A percentile compares a stretch with the other conserved stretches of the same genome.
These are phyloP conservation scores for Periconia macrospinosa DNA, from an alignment of 2,329 filamentous ascomycete species.

Conservation along the genomic window DNA sequence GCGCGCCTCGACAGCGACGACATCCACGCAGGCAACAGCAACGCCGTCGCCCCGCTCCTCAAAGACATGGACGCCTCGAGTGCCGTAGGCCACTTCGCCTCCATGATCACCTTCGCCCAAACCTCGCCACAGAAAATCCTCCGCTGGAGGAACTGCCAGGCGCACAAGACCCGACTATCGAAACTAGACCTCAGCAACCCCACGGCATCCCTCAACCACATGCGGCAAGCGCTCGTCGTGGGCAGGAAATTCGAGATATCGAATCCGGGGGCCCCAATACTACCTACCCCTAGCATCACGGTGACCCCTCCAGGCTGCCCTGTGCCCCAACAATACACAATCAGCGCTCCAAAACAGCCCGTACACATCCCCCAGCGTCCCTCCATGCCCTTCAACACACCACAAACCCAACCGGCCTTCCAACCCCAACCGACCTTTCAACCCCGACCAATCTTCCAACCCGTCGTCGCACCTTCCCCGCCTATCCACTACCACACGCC, in stretches of 20 bases:
- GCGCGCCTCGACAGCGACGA: neutral
- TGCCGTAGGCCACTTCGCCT: neutral
- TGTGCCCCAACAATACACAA: too few species aligned
- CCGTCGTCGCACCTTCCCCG: neutral
- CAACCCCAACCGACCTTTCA: neutral
- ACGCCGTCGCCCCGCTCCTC: neutral
- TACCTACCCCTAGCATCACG: too few species aligned
- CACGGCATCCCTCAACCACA: neutral
- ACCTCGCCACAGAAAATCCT: neutral
- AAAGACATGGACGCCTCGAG: neutral
- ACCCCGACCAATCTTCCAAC: neutral
- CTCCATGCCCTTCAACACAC: too few species aligned
- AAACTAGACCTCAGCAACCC: neutral
- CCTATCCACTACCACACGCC: too few species aligned
- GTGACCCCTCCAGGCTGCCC: too few species aligned
- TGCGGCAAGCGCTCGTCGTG: neutral
- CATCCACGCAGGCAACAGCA: neutral
- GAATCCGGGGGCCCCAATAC: neutral
- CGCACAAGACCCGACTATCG: neutral
- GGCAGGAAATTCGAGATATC: neutral
- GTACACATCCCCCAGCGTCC: too few species aligned
- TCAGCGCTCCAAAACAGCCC: too few species aligned
- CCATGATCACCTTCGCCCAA: neutral
- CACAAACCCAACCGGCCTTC: too few species aligned
- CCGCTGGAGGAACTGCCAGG: neutral